phyloP scores from a whole-genome alignment of 805 yeast species.

The Torulaspora gathmanii region DNA sequence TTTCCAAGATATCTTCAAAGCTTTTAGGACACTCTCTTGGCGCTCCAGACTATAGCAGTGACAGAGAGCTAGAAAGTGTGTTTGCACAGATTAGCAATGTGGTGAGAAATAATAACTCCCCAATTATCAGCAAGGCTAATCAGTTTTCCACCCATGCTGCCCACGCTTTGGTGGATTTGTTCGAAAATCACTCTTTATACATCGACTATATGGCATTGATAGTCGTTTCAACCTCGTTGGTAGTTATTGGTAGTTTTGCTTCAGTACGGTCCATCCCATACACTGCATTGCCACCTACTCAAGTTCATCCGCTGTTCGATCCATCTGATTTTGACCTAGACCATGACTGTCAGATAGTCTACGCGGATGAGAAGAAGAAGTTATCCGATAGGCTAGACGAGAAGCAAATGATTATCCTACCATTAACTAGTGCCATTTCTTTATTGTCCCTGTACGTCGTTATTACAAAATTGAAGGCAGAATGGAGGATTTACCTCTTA shows the following conservation, averaged over 20 bases:
- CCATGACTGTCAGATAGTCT: constrained; percentile 18
- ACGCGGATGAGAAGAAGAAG: constrained; percentile 18
- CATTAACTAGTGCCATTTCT: constrained; percentile 40
- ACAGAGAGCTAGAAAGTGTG: constrained; percentile 10
- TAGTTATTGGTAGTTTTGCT: constrained; percentile 36
- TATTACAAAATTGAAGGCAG: constrained; percentile 19
- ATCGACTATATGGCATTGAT: constrained; percentile 7
- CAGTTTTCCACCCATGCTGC: constrained; percentile 8
- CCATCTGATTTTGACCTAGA: constrained; percentile 38
- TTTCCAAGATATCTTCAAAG: constrained; percentile 4
- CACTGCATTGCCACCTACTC: constrained; percentile 35
- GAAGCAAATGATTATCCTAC: constrained; percentile 40
- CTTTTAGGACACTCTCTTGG: background rate
- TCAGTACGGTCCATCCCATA: constrained; percentile 32
- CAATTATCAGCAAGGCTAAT: constrained; percentile 1
- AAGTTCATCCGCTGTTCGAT: constrained; percentile 40
- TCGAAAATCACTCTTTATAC: constrained; percentile 3
- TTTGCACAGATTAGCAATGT: constrained; percentile 9
- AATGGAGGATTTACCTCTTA: constrained; percentile 32
- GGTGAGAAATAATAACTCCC: constrained; percentile 5
- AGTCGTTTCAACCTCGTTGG: constrained; percentile 21
- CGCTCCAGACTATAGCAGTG: background rate
- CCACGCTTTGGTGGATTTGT: constrained; percentile 7
- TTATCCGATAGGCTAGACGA: constrained; percentile 16
- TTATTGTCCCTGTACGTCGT: constrained; percentile 17